Base-by-base conservation (phyloP, 2,329 filamentous ascomycete genomes). In the Lachnellula arida region DNA sequence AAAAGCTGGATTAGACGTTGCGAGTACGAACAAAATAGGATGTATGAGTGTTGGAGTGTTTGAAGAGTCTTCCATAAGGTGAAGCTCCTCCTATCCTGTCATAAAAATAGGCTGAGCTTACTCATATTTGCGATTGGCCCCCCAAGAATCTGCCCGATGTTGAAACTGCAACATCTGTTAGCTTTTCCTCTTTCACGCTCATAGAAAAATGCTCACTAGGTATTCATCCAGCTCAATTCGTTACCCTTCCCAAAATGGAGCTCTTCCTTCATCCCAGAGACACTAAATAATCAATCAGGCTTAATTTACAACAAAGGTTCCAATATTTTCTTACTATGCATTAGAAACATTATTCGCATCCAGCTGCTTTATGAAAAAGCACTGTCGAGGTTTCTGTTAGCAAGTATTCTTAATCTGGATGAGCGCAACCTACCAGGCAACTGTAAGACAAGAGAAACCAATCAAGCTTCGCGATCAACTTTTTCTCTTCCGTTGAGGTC, bases 91-190 rank as follows among this genome's bases (percentile, higher is more conserved):
- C 28, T 32, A 11, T 12, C 28, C 9, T 32, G 28, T 32, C 28
- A 32, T 32, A 4, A 32, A 2, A 3, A 4, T 12, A 12, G 9
- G 9, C 28, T 11, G 3, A 32, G 12, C 28, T 12, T 32, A 32
- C 28, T 62, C 23, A 79, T 60, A 55, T 78, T 78, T 46, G 73
- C 65, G 22, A 76, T 71, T 2, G 75, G 67, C 7, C 72, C 73
- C 0, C 70, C 69, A 70, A 85, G 73, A 0, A 81, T 77, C 60
- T 85, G 85, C 9, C 82, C 82, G 1, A 81, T 75, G 42, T 66
- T 71, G 60, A 73, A 74, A 57, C 28, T 32, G 28, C 28, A 32
- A 32, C 8, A 32, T 32, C 0, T 12, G 1, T 32, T 32, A 32
- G 28, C 22, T 11, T 32, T 32, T 12, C 9, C 2, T 32, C 9